phyloP scores from a whole-genome alignment of 306 rosid species.

The Spatholobus suberectus region DNA sequence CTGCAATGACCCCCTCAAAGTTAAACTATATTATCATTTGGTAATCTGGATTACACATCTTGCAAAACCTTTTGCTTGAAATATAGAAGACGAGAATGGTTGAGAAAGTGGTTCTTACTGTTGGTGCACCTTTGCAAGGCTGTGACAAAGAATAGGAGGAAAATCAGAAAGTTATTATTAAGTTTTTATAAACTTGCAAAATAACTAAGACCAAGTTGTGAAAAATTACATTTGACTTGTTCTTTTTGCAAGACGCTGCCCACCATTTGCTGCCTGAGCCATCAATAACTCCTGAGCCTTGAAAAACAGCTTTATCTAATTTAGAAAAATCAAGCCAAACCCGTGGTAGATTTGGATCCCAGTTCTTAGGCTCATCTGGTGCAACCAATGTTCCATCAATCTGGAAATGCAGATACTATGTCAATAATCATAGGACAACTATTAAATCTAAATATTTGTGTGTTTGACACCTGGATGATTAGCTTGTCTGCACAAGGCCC shows the following conservation, averaged over 20 bases:
- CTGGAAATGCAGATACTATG: slow-evolving; percentile 48
- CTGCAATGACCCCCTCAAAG: slow-evolving; percentile 56
- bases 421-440: slow-evolving; percentile 19
- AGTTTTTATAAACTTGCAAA: slow-evolving; percentile 23
- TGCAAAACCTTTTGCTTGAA: slow-evolving; percentile 20
- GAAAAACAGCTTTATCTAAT: slow-evolving; percentile 68
- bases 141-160: slow-evolving; percentile 46
- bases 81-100: background rate
- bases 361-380: slow-evolving; percentile 79
- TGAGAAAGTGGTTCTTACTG: slow-evolving; percentile 67
- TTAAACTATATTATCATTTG: slow-evolving; percentile 29
- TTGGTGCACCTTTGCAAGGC: slow-evolving; percentile 97
- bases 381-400: slow-evolving; percentile 94
- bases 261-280: slow-evolving; percentile 99
- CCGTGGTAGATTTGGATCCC: slow-evolving; percentile 76
- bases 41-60: slow-evolving; percentile 21
- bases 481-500: slow-evolving; percentile 82
- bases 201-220: slow-evolving; percentile 13
- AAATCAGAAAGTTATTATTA: slow-evolving; percentile 18
- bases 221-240: slow-evolving; percentile 76
- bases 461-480: slow-evolving; percentile 68
- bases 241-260: slow-evolving; percentile 97
- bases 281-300: slow-evolving; percentile 87
- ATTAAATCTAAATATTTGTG: background rate
- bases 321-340: slow-evolving; percentile 82